These are phyloP conservation scores for Emmonsiellopsis sp. DNA, from an alignment of 2,329 filamentous ascomycete species.

Conservation along the genomic window DNA sequence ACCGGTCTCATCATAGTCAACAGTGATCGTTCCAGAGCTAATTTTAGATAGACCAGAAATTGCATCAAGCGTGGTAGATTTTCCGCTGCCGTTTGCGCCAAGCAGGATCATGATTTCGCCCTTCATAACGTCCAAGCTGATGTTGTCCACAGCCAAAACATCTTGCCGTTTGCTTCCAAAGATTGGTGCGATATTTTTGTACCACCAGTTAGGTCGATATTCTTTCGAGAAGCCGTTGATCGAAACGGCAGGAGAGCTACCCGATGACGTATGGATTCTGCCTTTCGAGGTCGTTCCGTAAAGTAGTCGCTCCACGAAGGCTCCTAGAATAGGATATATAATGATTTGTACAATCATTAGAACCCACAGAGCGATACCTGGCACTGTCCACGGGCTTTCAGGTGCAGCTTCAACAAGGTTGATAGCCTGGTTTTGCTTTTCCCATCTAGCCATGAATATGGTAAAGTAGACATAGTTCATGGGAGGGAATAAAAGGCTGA, in stretches of 20 bases:
- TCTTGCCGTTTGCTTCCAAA: slow-evolving; percentile 49
- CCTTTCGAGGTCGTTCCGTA: slow-evolving; percentile 65
- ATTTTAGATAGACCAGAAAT: slow-evolving; percentile 75
- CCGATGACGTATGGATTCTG: slow-evolving; percentile 33
- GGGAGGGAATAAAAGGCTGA: slow-evolving; percentile 72
- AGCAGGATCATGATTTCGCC: slow-evolving; percentile 81
- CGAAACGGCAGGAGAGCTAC: slow-evolving; percentile 51
- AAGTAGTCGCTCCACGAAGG: slow-evolving; percentile 61
- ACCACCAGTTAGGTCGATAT: slow-evolving; percentile 59
- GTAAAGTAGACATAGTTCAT: slow-evolving; percentile 82
- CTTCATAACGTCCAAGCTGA: slow-evolving; percentile 61
- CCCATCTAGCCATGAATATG: slow-evolving; percentile 67
- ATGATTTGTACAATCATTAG: slow-evolving; percentile 71
- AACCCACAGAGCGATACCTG: slow-evolving; percentile 68
- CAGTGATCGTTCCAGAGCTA: slow-evolving; percentile 65
- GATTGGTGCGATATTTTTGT: slow-evolving; percentile 35
- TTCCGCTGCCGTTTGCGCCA: slow-evolving; percentile 83
- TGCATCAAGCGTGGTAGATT: slow-evolving; percentile 80
- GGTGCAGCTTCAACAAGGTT: slow-evolving; percentile 57
- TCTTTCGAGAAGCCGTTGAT: slow-evolving; percentile 68
- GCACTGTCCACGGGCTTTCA: slow-evolving; percentile 55
- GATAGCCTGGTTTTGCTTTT: slow-evolving; percentile 51
- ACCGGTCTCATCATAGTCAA: slow-evolving; percentile 69
- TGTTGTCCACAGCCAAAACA: slow-evolving; percentile 68
- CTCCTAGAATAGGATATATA: slow-evolving; percentile 66